A percentile compares a stretch with the other conserved stretches of the same genome.
These are phyloP conservation scores for Aspergillus fumigatus DNA, from an alignment of 2,329 filamentous ascomycete species.

Conservation along the genomic window DNA sequence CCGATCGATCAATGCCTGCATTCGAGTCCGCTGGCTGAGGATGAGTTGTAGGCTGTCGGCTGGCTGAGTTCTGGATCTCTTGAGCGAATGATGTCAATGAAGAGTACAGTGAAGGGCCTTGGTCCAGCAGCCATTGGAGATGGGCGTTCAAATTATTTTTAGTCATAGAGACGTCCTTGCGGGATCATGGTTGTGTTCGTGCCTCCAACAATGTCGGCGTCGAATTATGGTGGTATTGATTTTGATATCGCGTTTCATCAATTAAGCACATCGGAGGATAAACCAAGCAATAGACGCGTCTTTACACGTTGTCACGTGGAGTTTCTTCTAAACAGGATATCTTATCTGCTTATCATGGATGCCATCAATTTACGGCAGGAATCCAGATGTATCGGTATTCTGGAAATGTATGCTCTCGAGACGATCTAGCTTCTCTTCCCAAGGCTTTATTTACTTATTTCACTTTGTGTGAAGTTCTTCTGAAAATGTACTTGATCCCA, in stretches of 20 bases:
- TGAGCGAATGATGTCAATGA: slow-evolving; percentile 27
- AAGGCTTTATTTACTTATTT: neutral
- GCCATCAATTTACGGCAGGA: neutral
- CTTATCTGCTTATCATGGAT: neutral
- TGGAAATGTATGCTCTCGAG: neutral
- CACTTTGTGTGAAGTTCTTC: neutral
- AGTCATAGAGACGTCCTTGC: slow-evolving; percentile 42
- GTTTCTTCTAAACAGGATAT: neutral
- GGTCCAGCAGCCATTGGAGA: slow-evolving; percentile 45
- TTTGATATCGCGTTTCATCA: neutral
- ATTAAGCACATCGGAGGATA: neutral
- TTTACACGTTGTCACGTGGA: slow-evolving; percentile 22
- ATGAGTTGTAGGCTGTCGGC: slow-evolving; percentile 1
- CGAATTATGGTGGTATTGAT: neutral
- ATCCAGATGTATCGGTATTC: neutral
- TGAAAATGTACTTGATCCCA: neutral
- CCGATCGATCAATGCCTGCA: slow-evolving; percentile 3
- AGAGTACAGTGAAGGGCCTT: slow-evolving; percentile 32
- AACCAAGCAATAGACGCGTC: slow-evolving; percentile 15
- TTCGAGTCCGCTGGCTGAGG: neutral
- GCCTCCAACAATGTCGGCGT: slow-evolving; percentile 4
- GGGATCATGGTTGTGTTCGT: slow-evolving; percentile 22
- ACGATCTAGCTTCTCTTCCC: neutral
- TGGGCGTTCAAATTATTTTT: slow-evolving; percentile 44
- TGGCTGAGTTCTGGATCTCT: slow-evolving; percentile 14